A percentile compares a stretch with the other conserved stretches of the same genome.
Evolutionary conservation across 306 rosid genomes (phyloP).

Genomic region (Quercus gilva): DNA sequence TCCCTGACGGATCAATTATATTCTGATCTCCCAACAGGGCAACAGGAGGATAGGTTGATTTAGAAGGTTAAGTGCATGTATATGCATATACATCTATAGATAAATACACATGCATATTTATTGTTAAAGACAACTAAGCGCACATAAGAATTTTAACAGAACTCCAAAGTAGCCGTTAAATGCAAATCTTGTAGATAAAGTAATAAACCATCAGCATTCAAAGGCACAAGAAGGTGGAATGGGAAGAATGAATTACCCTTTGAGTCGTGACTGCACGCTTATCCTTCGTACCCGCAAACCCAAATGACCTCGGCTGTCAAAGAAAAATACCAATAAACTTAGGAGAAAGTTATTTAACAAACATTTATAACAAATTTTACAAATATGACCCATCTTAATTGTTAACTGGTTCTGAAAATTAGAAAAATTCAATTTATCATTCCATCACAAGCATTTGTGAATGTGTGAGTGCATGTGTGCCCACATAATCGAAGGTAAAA

Average conservation of each 20-base stretch:
- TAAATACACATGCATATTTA: no score
- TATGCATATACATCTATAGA: no score
- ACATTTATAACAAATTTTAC: slow-evolving; percentile 13
- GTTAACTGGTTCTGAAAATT: not conserved
- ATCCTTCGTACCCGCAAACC: slow-evolving; percentile 97
- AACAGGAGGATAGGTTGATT: no score
- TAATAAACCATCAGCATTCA: slow-evolving; percentile 1
- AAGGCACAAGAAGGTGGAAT: slow-evolving; percentile 5
- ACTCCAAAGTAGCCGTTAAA: not conserved
- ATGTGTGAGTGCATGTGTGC: no score
- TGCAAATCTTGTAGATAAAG: not conserved
- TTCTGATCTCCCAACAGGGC: no score
- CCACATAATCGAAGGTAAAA: not conserved
- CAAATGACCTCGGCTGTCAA: slow-evolving; percentile 84
- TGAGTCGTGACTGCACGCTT: slow-evolving; percentile 90
- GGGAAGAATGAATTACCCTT: slow-evolving; percentile 56
- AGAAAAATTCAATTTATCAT: not conserved
- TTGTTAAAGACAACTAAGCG: no score
- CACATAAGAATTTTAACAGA: not conserved
- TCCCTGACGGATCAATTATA: no score
- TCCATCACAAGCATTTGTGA: not conserved
- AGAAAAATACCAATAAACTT: slow-evolving; percentile 24
- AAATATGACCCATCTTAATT: slow-evolving; percentile 13
- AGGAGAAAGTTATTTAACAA: not conserved
- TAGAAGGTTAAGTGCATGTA: no score